Percentiles rank a stretch among this genome's conserved stretches.
phyloP scores from a whole-genome alignment of 495 filamentous ascomycete genomes.

The Margaritispora aquatica region DNA sequence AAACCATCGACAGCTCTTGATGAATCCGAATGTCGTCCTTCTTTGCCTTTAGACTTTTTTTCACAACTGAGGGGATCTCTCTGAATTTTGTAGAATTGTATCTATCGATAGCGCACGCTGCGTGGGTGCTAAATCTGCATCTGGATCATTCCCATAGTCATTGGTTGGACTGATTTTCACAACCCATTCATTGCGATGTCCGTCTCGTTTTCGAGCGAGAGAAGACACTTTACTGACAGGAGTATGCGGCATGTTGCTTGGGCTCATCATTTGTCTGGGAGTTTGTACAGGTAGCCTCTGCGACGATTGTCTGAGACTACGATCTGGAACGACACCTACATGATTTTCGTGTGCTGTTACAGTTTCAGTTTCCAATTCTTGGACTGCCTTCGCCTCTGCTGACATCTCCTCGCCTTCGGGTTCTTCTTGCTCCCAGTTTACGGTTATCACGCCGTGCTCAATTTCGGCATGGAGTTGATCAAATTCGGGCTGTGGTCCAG shows the following conservation, averaged over 20 bases:
- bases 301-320: too few relatives aligned
- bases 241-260: not conserved
- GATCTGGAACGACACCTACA: not conserved
- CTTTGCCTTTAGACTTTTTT: not conserved
- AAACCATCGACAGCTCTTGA: conserved; percentile 10
- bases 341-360: not conserved
- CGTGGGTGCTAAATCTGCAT: not conserved
- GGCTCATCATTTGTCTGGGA: not conserved
- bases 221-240: not conserved
- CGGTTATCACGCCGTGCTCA: not conserved
- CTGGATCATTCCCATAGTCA: not conserved
- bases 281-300: too few relatives aligned
- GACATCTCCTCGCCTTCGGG: not conserved
- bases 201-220: not conserved
- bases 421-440: not conserved
- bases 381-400: not conserved
- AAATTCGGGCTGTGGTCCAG: not conserved
- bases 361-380: not conserved
- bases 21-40: conserved; percentile 1
- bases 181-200: not conserved
- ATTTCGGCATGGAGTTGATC: not conserved
- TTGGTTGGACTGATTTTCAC: not conserved
- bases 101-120: not conserved
- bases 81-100: too few relatives aligned
- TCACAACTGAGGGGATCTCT: not conserved